A percentile compares a stretch with the other conserved stretches of the same genome.
Conservation (phyloP, 2,329 filamentous ascomycete genomes). For the Fusarium continuum region DNA sequence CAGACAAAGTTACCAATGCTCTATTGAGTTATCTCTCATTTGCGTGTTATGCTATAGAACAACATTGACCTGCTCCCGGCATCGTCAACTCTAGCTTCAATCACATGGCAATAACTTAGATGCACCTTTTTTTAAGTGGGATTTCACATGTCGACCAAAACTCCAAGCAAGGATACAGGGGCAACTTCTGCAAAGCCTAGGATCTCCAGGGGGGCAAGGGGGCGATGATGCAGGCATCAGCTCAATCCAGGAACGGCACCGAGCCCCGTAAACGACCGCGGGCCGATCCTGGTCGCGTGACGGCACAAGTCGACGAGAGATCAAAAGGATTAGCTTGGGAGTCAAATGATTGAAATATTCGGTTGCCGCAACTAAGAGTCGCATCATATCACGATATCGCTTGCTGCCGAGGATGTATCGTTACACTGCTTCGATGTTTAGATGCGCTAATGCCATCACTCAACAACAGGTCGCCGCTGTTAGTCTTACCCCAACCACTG, state of each 20-base stretch:
- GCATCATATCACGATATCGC: constrained; percentile 4
- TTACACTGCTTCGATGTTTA: constrained; percentile 5
- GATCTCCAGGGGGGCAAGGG: constrained; percentile 29
- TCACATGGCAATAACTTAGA: constrained; percentile 5
- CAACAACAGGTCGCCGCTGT: constrained; percentile 31
- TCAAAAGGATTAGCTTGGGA: background rate
- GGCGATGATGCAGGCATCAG: constrained; percentile 34
- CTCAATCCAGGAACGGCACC: constrained; percentile 37
- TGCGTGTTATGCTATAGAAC: background rate
- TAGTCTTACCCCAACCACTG: constrained; percentile 36
- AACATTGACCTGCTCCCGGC: background rate
- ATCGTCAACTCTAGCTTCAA: background rate
- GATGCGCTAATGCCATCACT: constrained; percentile 35
- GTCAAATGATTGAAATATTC: background rate
- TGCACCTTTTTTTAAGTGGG: constrained; percentile 15
- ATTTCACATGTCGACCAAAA: constrained; percentile 36
- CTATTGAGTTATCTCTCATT: background rate
- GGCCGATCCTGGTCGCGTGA: constrained; percentile 38
- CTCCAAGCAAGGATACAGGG: constrained; percentile 33
- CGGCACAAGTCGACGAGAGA: constrained; percentile 23
- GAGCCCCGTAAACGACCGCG: constrained; percentile 30
- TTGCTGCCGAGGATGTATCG: constrained; percentile 23
- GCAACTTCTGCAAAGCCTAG: constrained; percentile 16
- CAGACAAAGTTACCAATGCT: background rate
- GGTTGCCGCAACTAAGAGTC: background rate